These are phyloP conservation scores for Cyathus striatus DNA, from an alignment of 768 basidiomycete species.

Conservation along the genomic window DNA sequence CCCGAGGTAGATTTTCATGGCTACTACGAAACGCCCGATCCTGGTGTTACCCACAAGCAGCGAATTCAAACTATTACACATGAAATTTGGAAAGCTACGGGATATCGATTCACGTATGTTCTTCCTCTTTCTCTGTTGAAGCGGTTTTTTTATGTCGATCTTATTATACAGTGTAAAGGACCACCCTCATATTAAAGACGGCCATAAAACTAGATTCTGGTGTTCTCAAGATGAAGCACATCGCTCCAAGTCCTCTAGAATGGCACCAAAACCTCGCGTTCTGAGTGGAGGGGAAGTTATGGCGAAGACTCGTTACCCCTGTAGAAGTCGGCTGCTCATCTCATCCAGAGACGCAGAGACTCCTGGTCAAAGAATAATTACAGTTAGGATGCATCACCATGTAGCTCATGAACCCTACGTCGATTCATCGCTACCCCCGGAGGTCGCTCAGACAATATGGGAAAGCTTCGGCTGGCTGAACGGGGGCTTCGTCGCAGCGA, in stretches of 20 bases:
- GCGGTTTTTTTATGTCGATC: background rate
- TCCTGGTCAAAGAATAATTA: slow-evolving; percentile 21
- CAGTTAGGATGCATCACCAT: slow-evolving; percentile 40
- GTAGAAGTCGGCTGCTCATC: slow-evolving; percentile 39
- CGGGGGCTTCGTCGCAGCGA: background rate
- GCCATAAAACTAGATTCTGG: slow-evolving; percentile 47
- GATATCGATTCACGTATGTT: slow-evolving; percentile 45
- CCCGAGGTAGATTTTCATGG: slow-evolving; percentile 38
- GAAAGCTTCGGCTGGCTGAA: slow-evolving; percentile 22
- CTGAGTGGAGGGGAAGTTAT: slow-evolving; percentile 30
- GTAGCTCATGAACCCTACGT: slow-evolving; percentile 38
- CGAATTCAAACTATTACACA: slow-evolving; percentile 33
- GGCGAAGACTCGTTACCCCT: slow-evolving; percentile 37
- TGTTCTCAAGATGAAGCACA: slow-evolving; percentile 47
- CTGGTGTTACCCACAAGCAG: slow-evolving; percentile 29
- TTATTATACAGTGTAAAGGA: slow-evolving; percentile 36
- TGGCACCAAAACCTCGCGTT: slow-evolving; percentile 27
- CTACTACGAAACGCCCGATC: slow-evolving; percentile 26
- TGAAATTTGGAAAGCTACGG: slow-evolving; percentile 44
- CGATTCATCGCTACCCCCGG: slow-evolving; percentile 30
- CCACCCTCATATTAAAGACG: slow-evolving; percentile 39
- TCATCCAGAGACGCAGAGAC: slow-evolving; percentile 31
- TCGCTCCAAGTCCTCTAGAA: slow-evolving; percentile 30
- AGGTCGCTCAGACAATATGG: slow-evolving; percentile 28
- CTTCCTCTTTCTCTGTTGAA: background rate